These are phyloP conservation scores for Fusarium subtropicale DNA, from an alignment of 2,329 filamentous ascomycete species.

Conservation along the genomic window DNA sequence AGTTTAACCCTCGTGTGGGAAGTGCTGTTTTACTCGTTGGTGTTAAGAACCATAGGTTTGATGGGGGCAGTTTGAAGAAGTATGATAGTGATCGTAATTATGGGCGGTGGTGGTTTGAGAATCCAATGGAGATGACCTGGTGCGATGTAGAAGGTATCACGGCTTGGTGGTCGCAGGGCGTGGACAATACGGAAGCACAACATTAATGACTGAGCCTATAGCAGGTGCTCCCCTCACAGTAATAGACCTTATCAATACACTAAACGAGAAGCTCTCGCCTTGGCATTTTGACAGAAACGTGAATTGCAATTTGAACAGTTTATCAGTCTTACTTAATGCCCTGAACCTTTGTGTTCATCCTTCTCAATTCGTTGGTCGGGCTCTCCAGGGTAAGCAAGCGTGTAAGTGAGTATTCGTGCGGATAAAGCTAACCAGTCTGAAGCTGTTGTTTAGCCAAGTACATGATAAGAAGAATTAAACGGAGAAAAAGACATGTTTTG, in stretches of 20 bases:
- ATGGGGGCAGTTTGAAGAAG: slow-evolving; percentile 60
- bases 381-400: not conserved
- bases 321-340: not conserved
- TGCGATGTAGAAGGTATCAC: slow-evolving; percentile 61
- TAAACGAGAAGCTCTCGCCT: not conserved
- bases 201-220: not conserved
- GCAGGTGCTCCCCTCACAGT: too few relatives aligned
- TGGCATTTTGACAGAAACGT: not conserved
- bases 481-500: not conserved
- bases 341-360: not conserved
- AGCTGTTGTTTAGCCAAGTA: not conserved
- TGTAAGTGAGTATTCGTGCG: not conserved
- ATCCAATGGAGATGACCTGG: slow-evolving; percentile 61
- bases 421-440: not conserved
- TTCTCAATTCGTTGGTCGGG: not conserved
- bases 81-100: slow-evolving; percentile 55
- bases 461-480: too few relatives aligned
- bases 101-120: slow-evolving; percentile 63
- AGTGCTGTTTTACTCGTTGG: slow-evolving; percentile 64
- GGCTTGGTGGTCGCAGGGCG: slow-evolving; percentile 58
- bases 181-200: slow-evolving; percentile 7
- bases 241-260: not conserved
- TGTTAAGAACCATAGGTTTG: slow-evolving; percentile 68
- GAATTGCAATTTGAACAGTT: too few relatives aligned
- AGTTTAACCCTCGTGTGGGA: slow-evolving; percentile 60